Conservation (phyloP, 257 asterid genomes). For the Oldenlandia corymbosa region DNA sequence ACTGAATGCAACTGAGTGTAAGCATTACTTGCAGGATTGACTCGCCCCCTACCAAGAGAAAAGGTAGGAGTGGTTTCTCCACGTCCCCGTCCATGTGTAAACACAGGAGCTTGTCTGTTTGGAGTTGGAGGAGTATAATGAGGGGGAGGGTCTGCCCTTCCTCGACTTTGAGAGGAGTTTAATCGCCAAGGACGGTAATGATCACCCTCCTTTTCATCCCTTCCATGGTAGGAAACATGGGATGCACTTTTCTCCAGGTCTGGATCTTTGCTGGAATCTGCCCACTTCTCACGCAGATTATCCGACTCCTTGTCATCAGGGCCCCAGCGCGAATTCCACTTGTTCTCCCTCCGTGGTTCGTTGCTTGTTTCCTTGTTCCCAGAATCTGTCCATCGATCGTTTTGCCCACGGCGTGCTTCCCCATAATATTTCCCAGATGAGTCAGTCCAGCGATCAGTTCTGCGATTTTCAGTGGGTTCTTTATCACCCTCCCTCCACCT, state of each 20-base stretch:
- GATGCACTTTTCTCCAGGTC: conserved; percentile 60
- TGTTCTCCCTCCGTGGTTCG: conserved; percentile 85
- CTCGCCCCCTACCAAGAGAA: conserved; percentile 66
- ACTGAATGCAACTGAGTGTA: conserved; percentile 34
- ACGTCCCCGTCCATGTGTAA: conserved; percentile 75
- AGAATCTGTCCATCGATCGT: conserved; percentile 70
- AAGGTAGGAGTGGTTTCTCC: conserved; percentile 52
- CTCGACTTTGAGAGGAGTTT: conserved; percentile 61
- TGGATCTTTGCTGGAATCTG: conserved; percentile 53
- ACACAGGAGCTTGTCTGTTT: conserved; percentile 53
- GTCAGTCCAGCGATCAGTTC: conserved; percentile 68
- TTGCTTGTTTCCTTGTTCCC: conserved; percentile 62
- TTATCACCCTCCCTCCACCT: conserved; percentile 93
- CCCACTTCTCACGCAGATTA: conserved; percentile 62
- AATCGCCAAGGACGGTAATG: conserved; percentile 83
- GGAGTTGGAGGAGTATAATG: conserved; percentile 40
- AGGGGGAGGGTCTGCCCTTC: conserved; percentile 59
- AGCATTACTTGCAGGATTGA: conserved; percentile 33
- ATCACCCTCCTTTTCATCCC: conserved; percentile 82
- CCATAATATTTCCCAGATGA: conserved; percentile 64
- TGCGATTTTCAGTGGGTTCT: conserved; percentile 54
- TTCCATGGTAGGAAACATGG: conserved; percentile 43
- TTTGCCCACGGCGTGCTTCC: conserved; percentile 65
- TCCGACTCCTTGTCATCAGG: conserved; percentile 63
- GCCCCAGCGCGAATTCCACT: conserved; percentile 97